phyloP scores from a whole-genome alignment of 441 rosid species.

The Isatis lusitanica region DNA sequence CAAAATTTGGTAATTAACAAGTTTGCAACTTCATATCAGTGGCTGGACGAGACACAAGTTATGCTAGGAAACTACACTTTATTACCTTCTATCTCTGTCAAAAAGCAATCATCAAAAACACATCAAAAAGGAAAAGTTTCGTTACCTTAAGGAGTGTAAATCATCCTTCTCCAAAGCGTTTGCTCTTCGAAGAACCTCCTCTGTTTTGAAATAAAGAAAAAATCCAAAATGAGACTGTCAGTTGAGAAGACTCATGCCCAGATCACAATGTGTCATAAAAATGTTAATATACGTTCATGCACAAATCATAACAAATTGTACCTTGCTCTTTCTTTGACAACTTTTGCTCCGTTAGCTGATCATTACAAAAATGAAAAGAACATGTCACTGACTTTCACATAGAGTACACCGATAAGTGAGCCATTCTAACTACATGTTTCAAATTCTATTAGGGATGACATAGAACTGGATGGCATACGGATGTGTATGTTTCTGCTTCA shows the following conservation, averaged over 20 bases:
- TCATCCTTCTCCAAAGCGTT: slow-evolving; percentile 68
- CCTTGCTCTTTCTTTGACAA: slow-evolving; percentile 82
- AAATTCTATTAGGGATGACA: neutral
- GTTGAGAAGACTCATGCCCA: neutral
- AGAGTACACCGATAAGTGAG: slow-evolving; percentile 8
- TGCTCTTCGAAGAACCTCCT: slow-evolving; percentile 74
- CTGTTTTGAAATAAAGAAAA: slow-evolving; percentile 41
- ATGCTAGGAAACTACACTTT: slow-evolving; percentile 20
- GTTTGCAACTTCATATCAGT: slow-evolving; percentile 3
- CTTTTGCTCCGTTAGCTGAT: slow-evolving; percentile 78
- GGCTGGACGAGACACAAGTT: neutral
- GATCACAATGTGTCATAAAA: neutral
- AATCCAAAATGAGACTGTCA: slow-evolving; percentile 16
- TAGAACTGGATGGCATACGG: neutral
- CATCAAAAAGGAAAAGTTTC: neutral
- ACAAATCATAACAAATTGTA: slow-evolving; percentile 39
- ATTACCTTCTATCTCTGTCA: neutral
- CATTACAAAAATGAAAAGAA: slow-evolving; percentile 26
- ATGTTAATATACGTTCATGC: neutral
- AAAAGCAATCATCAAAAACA: slow-evolving; percentile 11
- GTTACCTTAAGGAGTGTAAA: slow-evolving; percentile 64
- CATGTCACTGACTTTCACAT: slow-evolving; percentile 29
- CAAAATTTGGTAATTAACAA: neutral
- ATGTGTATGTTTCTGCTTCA: slow-evolving; percentile 4
- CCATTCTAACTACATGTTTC: slow-evolving; percentile 8